Percentiles rank a stretch among this genome's conserved stretches.
Conservation (phyloP, 2,329 filamentous ascomycete species). For the Aspergillus pseudonomiae region DNA sequence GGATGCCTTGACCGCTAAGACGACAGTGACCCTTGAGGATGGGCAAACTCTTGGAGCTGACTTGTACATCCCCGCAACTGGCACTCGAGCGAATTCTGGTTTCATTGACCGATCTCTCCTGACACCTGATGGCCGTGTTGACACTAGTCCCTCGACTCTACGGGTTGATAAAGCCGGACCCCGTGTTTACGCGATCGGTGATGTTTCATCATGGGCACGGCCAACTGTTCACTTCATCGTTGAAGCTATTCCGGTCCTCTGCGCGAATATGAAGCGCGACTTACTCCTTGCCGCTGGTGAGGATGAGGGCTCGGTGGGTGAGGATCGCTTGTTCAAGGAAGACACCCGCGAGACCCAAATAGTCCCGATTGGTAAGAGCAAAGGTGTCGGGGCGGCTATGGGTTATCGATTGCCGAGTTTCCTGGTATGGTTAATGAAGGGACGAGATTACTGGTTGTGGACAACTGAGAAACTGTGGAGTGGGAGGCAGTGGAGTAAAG, state of each 20-base stretch:
- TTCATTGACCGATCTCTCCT: constrained; percentile 42
- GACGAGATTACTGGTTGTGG: constrained; percentile 57
- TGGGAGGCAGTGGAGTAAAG: constrained; percentile 56
- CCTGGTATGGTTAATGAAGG: constrained; percentile 54
- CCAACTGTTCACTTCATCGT: constrained; percentile 50
- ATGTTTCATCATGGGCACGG: constrained; percentile 45
- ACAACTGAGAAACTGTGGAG: constrained; percentile 53
- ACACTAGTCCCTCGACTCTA: constrained; percentile 42
- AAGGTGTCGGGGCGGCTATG: constrained; percentile 50
- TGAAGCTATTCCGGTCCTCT: constrained; percentile 47
- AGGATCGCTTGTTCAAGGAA: constrained; percentile 43
- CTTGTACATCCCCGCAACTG: constrained; percentile 53
- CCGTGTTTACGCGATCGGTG: constrained; percentile 53
- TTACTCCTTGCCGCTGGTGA: constrained; percentile 38
- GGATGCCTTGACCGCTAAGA: constrained; percentile 26
- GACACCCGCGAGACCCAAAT: constrained; percentile 51
- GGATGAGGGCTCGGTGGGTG: constrained; percentile 19
- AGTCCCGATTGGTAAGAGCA: constrained; percentile 51
- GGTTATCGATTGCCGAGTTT: constrained; percentile 50
- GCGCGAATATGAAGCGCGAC: constrained; percentile 55
- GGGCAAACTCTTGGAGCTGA: constrained; percentile 47
- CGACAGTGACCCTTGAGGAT: constrained; percentile 44
- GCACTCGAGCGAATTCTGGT: constrained; percentile 45
- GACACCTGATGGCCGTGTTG: constrained; percentile 41
- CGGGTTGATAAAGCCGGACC: constrained; percentile 40